A percentile compares a stretch with the other conserved stretches of the same genome.
These are phyloP conservation scores for Cryptococcus sp. DNA, from an alignment of 1,284 basidiomycete species.

Conservation along the genomic window DNA sequence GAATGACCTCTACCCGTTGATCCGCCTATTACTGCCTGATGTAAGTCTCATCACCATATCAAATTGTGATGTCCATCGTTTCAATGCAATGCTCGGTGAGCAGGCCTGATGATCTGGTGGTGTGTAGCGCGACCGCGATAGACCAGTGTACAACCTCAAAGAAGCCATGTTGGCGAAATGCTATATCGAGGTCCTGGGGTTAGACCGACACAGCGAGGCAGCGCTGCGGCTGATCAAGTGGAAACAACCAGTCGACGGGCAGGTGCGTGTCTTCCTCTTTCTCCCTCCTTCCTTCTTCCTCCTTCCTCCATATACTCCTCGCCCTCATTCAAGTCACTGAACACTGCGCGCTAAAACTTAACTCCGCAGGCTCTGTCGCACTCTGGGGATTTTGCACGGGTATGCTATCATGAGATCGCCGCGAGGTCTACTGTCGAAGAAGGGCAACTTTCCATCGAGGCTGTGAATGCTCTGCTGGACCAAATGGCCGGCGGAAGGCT, in stretches of 20 bases:
- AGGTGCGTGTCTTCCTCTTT: constrained; percentile 24
- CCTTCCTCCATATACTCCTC: neutral
- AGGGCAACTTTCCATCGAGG: constrained; percentile 72
- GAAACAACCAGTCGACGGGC: constrained; percentile 69
- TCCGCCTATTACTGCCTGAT: constrained; percentile 57
- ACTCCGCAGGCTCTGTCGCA: constrained; percentile 17
- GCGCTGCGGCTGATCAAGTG: constrained; percentile 79
- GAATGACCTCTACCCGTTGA: constrained; percentile 56
- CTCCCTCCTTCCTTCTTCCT: neutral
- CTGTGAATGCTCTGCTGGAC: constrained; percentile 77
- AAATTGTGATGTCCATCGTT: neutral
- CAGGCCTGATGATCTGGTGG: neutral
- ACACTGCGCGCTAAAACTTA: neutral
- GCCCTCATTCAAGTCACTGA: neutral
- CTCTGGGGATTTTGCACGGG: constrained; percentile 80
- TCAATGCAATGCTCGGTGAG: neutral
- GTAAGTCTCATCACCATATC: constrained; percentile 36
- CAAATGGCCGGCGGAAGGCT: constrained; percentile 57
- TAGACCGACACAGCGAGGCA: constrained; percentile 74
- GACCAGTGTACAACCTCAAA: constrained; percentile 85
- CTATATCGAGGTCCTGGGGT: constrained; percentile 82
- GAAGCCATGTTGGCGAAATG: constrained; percentile 87
- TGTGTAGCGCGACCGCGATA: constrained; percentile 80
- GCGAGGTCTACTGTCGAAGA: constrained; percentile 80
- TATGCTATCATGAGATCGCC: constrained; percentile 79